These are phyloP conservation scores for Zygosaccharomyces bisporus DNA, from an alignment of 805 yeast species.

Conservation along the genomic window DNA sequence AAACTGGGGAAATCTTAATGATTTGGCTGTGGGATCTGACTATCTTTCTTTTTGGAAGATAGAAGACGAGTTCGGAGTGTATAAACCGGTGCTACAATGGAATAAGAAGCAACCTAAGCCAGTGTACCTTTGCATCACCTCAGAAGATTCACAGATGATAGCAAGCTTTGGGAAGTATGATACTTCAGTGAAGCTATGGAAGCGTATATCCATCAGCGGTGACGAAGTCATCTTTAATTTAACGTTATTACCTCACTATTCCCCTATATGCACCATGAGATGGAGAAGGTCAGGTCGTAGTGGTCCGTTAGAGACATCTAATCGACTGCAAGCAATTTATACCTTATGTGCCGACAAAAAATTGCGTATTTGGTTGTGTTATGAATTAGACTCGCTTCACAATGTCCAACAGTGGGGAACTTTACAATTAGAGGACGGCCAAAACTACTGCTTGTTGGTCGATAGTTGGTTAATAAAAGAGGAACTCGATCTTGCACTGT, in stretches of 20 bases:
- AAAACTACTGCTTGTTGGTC: conserved; percentile 38
- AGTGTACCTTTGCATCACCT: conserved; percentile 51
- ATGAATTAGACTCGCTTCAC: conserved; percentile 50
- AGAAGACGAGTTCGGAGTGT: conserved; percentile 43
- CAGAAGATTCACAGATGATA: conserved; percentile 65
- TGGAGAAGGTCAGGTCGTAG: conserved; percentile 48
- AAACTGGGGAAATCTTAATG: conserved; percentile 54
- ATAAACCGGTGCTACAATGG: conserved; percentile 36
- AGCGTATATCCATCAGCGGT: conserved; percentile 63
- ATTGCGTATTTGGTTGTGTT: conserved; percentile 67
- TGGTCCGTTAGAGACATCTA: conserved; percentile 31
- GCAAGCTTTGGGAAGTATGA: conserved; percentile 64
- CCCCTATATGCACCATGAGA: conserved; percentile 50
- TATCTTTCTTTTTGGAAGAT: conserved; percentile 52
- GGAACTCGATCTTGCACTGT: conserved; percentile 42
- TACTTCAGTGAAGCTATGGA: conserved; percentile 71
- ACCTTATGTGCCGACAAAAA: conserved; percentile 58
- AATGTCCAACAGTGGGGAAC: conserved; percentile 57
- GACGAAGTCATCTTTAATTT: conserved; percentile 64
- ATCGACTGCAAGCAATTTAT: conserved; percentile 47
- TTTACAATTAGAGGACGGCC: conserved; percentile 30
- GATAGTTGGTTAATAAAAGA: conserved; percentile 40
- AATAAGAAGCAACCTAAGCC: conserved; percentile 55
- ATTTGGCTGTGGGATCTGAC: conserved; percentile 58
- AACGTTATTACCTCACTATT: conserved; percentile 61